phyloP scores from a whole-genome alignment of 306 rosid species.

The Cucurbita maxima region DNA sequence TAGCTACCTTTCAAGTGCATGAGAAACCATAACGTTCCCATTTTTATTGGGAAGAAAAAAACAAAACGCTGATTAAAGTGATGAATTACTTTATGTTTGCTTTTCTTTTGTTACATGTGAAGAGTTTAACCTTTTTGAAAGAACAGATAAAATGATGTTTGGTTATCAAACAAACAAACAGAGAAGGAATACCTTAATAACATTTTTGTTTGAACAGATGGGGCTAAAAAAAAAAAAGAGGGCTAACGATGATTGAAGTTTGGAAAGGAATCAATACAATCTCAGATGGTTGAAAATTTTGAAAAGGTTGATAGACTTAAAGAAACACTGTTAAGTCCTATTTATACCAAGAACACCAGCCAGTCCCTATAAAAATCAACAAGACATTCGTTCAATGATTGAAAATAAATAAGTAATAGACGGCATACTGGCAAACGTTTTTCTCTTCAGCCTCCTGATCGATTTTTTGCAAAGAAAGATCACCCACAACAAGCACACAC shows the following conservation, averaged over 20 bases:
- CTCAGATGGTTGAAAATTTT: not conserved
- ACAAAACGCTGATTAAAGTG: too few relatives aligned
- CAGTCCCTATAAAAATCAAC: too few relatives aligned
- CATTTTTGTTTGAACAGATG: too few relatives aligned
- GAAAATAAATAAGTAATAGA: not conserved
- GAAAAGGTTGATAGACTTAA: not conserved
- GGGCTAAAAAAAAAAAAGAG: not conserved
- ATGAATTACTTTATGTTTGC: not conserved
- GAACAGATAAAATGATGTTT: too few relatives aligned
- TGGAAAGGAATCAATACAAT: not conserved
- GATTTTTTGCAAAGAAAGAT: not conserved
- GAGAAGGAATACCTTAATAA: too few relatives aligned
- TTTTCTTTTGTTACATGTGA: not conserved
- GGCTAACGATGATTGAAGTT: not conserved
- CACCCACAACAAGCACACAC: not conserved
- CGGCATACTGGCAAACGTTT: not conserved
- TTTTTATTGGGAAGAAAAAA: conserved; percentile 5
- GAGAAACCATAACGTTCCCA: conserved; percentile 4
- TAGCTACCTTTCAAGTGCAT: not conserved
- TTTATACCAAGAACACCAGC: not conserved
- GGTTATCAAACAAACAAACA: too few relatives aligned
- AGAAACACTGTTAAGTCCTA: not conserved
- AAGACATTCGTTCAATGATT: not conserved
- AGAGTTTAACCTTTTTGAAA: too few relatives aligned
- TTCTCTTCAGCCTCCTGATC: not conserved